Base-by-base conservation (phyloP, 495 filamentous ascomycete genomes). In the Coniosporium apollinis region DNA sequence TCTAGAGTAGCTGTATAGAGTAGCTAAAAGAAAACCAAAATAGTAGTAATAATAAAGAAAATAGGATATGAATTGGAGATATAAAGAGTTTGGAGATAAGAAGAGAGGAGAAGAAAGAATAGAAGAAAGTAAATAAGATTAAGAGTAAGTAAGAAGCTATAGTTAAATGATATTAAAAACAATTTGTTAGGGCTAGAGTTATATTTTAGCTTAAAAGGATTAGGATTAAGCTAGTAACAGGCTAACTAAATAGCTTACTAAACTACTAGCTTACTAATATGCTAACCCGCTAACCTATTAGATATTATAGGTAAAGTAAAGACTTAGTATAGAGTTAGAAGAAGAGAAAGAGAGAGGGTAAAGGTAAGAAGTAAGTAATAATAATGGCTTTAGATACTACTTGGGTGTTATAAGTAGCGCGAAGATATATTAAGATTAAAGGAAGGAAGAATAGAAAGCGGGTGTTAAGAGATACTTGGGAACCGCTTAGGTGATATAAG, bases 1-100 rank as follows among this genome's bases (percentile, higher is more conserved):
- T 47, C 35, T 51, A 60, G 34, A 33, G 57, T 40, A 60, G 39
- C 30, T 31, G 39, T 17, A 39, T 44, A 32, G 41, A 62, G 30
- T 34, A 41, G 16, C 11, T n/a, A n/a, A n/a, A n/a, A 7, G 40
- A 29, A 34, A 29, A 42, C 38, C 30, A 36, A 40, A 15, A 47
- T 40, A 25, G 15, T 30, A 34, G 25, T 45, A 15, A 46, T 65
- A 45, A 53, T 48, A 37, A 49, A 54, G 5, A 58, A 65, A 48
- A 34, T 49, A 3, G 47, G 63, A 49, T 67, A 39, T 52, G 43
- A 54, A 22, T 59, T 49, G 29, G 38, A 49, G 14, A 61, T 66
- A 41, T 10, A 59, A 20, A 39, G 28, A 37, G 50, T 60, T 20
- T 42, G 41, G 45, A 34, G 44, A n/a, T 28, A 39, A 22, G 44